Conservation (phyloP, 2,329 filamentous ascomycete species). For the Pestalotiopsis sp. region DNA sequence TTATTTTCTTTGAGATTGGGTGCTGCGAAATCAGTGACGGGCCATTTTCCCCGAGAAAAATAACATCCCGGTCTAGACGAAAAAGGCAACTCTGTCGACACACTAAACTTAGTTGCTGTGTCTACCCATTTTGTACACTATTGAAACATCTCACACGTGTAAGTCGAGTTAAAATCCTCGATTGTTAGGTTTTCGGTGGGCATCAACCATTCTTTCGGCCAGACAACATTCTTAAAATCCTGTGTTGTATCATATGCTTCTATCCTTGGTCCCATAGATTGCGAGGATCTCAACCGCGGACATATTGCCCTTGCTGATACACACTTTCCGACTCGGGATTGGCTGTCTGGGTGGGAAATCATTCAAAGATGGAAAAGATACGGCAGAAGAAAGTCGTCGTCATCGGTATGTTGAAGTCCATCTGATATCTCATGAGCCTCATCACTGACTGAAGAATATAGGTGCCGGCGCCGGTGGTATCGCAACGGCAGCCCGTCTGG, state of each 20-base stretch:
- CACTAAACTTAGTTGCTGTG: background rate
- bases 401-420: slow-evolving; percentile 44
- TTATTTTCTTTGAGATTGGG: background rate
- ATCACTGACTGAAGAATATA: slow-evolving; percentile 26
- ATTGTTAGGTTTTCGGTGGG: background rate
- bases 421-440: background rate
- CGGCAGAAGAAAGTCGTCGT: slow-evolving; percentile 52
- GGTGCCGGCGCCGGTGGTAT: slow-evolving; percentile 75
- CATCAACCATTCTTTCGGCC: background rate
- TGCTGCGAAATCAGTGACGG: background rate
- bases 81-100: background rate
- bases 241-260: background rate
- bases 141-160: background rate
- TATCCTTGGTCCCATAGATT: background rate
- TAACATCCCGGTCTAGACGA: background rate
- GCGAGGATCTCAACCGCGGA: background rate
- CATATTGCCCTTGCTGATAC: background rate
- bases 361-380: slow-evolving; percentile 27
- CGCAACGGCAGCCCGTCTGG: slow-evolving; percentile 71
- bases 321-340: background rate
- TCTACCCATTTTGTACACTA: background rate
- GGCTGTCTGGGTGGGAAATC: background rate
- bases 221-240: background rate
- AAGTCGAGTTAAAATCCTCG: background rate
- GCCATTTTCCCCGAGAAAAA: background rate